Evolutionary conservation across 225 moss, liverwort and hornwort genomes (phyloP).

Genomic region (Sphagnum tenellum): DNA sequence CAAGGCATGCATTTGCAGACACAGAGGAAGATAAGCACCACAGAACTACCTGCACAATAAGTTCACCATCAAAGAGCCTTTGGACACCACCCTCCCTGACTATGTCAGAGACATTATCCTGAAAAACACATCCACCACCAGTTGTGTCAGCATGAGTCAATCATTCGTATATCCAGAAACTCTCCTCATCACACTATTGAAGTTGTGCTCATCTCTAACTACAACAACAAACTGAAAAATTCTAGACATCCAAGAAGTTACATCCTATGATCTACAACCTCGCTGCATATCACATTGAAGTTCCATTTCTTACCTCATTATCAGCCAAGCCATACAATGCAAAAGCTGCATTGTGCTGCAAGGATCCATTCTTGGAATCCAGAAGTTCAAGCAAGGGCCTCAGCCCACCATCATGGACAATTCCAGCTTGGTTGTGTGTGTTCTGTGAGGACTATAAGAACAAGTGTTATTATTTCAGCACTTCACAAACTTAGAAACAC

Average conservation of each 20-base stretch:
- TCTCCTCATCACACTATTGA: background rate
- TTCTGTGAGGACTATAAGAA: constrained; percentile 98
- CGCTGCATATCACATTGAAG: constrained; percentile 63
- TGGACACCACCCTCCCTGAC: constrained; percentile 99
- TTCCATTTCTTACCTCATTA: constrained; percentile 81
- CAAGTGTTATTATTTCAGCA: constrained; percentile 69
- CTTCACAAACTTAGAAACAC: constrained; percentile 1
- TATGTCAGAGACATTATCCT: constrained; percentile 99
- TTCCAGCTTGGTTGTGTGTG: constrained; percentile 99
- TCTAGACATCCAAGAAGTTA: too few relatives aligned
- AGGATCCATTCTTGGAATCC: constrained; percentile 94
- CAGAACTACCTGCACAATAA: constrained; percentile 76
- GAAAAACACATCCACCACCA: constrained; percentile 9
- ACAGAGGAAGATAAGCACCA: background rate
- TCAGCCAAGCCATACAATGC: constrained; percentile 96
- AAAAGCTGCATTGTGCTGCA: constrained; percentile 97
- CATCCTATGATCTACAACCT: too few relatives aligned
- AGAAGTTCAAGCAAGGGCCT: constrained; percentile 91
- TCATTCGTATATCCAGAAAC: background rate
- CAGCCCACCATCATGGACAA: constrained; percentile 98
- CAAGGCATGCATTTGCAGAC: too few relatives aligned
- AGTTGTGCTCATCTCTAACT: background rate
- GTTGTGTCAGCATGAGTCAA: background rate
- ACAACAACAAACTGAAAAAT: background rate
- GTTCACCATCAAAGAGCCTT: constrained; percentile 86